Base-by-base conservation (phyloP, 2,329 filamentous ascomycete genomes). In the Harringtonia aguacate region DNA sequence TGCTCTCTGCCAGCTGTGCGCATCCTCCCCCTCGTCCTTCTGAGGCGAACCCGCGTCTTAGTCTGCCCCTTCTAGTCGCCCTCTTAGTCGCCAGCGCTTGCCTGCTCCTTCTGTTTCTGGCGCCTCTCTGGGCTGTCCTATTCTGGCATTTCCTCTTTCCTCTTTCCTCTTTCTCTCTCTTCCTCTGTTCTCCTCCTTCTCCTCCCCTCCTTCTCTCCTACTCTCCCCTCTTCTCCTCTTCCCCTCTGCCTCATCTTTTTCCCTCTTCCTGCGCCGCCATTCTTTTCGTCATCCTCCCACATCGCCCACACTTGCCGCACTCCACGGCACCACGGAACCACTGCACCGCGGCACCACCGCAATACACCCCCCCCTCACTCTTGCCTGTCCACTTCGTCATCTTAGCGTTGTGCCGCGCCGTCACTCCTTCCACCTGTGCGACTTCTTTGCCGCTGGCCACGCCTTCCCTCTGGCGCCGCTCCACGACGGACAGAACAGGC, bases 11-110 rank as follows among this genome's bases (percentile, higher is more conserved):
- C 24, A 35, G 35, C 39, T 36, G 34, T 30, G 17, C 43, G 17
- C 39, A n/a, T 37, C 36, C 27, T 31, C 37, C 35, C 28, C 39
- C 20, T 33, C 35, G 27, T 22, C 34, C 21, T 22, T 21, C 18
- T 15, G 14, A 41, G 21, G 17, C 30, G 17, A 27, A 8, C n/a
- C 30, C 21, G 9, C 28, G 15, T 38, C 30, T 41, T 37, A 17
- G 18, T 18, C 21, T 28, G 34, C 36, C 36, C 39, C 27, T 28
- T 18, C 18, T 35, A 22, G 20, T 39, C 14, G 14, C 28, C 36
- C 21, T 35, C 33, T 39, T 45, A 43, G 33, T 41, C 40, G 33
- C 40, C 48, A 48, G 46, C 48, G 48, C 48, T 48, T 49, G 46
- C 37, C 43, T 44, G 41, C 36, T 35, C 41, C 38, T 44, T 41